Conservation (phyloP, 257 asterid species). For the Eustoma russellianum region DNA sequence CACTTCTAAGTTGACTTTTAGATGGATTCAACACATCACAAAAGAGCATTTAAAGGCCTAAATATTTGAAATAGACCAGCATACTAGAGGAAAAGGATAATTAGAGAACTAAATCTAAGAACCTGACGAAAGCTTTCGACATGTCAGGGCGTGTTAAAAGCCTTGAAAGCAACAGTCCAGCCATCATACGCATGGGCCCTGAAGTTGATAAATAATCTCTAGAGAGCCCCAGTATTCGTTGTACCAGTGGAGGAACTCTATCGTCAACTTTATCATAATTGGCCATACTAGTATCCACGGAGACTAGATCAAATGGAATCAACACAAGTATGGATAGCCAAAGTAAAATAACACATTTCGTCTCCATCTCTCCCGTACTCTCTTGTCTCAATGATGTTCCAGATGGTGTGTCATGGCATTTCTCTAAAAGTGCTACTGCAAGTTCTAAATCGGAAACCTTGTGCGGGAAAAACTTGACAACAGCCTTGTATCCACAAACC, state of each 20-base stretch:
- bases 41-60: no score
- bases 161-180: slow-evolving; percentile 82
- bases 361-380: slow-evolving; percentile 99
- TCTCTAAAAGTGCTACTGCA: slow-evolving; percentile 81
- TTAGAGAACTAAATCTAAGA: not conserved
- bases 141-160: slow-evolving; percentile 94
- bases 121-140: slow-evolving; percentile 79
- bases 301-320: slow-evolving; percentile 89
- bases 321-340: slow-evolving; percentile 92
- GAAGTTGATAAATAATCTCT: slow-evolving; percentile 80
- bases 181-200: slow-evolving; percentile 89
- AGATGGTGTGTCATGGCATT: slow-evolving; percentile 49
- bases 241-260: slow-evolving; percentile 72
- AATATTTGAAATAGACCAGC: no score
- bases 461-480: slow-evolving; percentile 92
- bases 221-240: slow-evolving; percentile 56
- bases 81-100: no score
- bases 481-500: slow-evolving; percentile 91
- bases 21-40: no score
- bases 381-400: slow-evolving; percentile 80
- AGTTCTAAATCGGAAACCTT: slow-evolving; percentile 94
- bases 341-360: slow-evolving; percentile 70
- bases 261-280: slow-evolving; percentile 27
- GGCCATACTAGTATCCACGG: slow-evolving; percentile 80
- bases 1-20: no score